Evolutionary conservation across 75 land plant genomes (phyloP).

Genomic region (Ceratopteris richardii): DNA sequence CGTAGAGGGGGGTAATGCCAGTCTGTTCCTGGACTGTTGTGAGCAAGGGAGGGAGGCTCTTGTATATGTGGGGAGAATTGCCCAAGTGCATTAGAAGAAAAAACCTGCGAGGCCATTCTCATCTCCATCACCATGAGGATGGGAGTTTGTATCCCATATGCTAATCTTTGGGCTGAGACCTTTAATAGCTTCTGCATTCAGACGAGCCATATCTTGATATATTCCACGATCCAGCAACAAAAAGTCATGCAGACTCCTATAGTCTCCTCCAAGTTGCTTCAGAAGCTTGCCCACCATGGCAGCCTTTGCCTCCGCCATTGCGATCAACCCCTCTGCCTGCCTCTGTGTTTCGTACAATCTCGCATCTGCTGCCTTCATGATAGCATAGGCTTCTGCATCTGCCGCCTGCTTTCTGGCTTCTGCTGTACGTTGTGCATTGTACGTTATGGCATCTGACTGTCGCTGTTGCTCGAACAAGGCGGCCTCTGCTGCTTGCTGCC

Average conservation of each 20-base stretch:
- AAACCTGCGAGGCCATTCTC: too few species aligned
- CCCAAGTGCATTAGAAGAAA: constrained; percentile 17
- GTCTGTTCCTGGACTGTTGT: constrained; percentile 57
- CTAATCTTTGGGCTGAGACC: constrained; percentile 44
- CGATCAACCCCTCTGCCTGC: constrained; percentile 31
- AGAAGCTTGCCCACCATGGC: constrained; percentile 20
- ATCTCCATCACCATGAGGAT: too few species aligned
- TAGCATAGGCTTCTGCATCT: constrained; percentile 25
- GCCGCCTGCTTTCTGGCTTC: constrained; percentile 23
- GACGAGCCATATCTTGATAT: constrained; percentile 38
- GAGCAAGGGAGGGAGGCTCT: constrained; percentile 47
- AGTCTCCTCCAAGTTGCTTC: constrained; percentile 26
- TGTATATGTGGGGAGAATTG: constrained; percentile 44
- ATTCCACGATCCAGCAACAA: constrained; percentile 33
- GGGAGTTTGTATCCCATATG: constrained; percentile 26
- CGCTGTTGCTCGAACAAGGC: constrained; percentile 33
- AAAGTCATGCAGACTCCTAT: constrained; percentile 28
- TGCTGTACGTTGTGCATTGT: constrained; percentile 25
- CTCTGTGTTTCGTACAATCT: constrained; percentile 25
- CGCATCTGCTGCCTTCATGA: constrained; percentile 24
- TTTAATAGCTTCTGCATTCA: constrained; percentile 33
- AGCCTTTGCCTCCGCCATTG: constrained; percentile 30
- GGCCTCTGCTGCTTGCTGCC: constrained; percentile 43
- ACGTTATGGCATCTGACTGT: constrained; percentile 28
- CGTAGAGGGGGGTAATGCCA: constrained; percentile 17